Evolutionary conservation across 768 basidiomycete species (phyloP).

Genomic region (Paxillus involutus): DNA sequence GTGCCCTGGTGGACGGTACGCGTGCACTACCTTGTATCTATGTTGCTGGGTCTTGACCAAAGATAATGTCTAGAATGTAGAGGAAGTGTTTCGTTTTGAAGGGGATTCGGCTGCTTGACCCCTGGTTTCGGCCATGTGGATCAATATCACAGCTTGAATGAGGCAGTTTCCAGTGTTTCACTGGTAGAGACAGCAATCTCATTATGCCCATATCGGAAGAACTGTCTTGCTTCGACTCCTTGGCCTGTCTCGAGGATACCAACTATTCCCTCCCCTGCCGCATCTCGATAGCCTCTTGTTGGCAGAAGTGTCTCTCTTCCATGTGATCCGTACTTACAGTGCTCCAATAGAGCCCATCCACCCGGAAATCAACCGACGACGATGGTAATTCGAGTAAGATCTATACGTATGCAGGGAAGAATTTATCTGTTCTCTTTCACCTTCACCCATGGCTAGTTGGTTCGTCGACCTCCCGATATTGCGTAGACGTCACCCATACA

Average conservation of each 20-base stretch:
- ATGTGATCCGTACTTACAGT: constrained; percentile 52
- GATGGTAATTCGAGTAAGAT: constrained; percentile 71
- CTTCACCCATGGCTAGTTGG: too few species aligned
- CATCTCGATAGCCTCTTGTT: too few species aligned
- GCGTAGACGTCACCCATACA: background rate
- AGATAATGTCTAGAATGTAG: constrained; percentile 37
- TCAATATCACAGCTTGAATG: too few species aligned
- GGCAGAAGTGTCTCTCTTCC: too few species aligned
- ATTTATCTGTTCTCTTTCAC: too few species aligned
- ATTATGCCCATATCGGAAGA: too few species aligned
- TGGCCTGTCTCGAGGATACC: too few species aligned
- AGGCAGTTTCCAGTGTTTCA: too few species aligned
- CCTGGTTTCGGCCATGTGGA: too few species aligned
- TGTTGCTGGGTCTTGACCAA: background rate
- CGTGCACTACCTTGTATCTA: background rate
- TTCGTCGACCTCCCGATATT: background rate
- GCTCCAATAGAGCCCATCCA: constrained; percentile 53
- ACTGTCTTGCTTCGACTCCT: too few species aligned
- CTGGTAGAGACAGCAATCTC: too few species aligned
- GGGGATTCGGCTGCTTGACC: constrained; percentile 26
- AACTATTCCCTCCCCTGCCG: too few species aligned
- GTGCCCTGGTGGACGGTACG: constrained; percentile 72
- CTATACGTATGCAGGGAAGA: constrained; percentile 31
- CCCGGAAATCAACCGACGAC: constrained; percentile 44
- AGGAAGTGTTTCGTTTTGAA: constrained; percentile 75